phyloP scores from a whole-genome alignment of 2,329 filamentous ascomycete species.

The Calonectria pseudoturangicola region DNA sequence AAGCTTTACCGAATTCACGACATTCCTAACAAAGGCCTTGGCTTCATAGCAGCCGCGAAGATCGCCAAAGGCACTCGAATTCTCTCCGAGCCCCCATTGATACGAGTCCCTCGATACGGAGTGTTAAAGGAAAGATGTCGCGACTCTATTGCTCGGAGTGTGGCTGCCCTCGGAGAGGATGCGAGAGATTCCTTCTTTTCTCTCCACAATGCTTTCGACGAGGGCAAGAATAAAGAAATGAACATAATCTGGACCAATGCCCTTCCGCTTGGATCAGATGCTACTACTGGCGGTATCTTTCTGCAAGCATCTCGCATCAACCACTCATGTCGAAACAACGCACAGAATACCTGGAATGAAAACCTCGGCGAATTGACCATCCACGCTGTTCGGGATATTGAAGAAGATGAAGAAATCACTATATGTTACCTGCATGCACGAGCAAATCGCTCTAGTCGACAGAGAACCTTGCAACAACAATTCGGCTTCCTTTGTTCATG shows the following conservation, averaged over 20 bases:
- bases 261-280: not conserved
- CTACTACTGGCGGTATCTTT: not conserved
- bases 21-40: not conserved
- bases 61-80: not conserved
- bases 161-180: not conserved
- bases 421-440: not conserved
- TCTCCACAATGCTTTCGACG: not conserved
- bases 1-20: not conserved
- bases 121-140: conserved; percentile 8
- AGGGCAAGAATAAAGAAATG: not conserved
- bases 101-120: not conserved
- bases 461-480: not conserved
- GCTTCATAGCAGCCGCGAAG: not conserved
- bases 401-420: conserved; percentile 6
- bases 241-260: conserved; percentile 3
- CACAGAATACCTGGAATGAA: not conserved
- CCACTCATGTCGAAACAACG: conserved; percentile 1
- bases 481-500: not conserved
- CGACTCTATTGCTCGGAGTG: not conserved
- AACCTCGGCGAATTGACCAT: not conserved
- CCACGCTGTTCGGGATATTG: not conserved
- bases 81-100: not conserved
- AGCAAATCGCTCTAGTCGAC: not conserved
- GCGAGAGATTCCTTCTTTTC: not conserved
- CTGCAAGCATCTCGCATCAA: not conserved